Evolutionary conservation across 768 basidiomycete genomes (phyloP).

Genomic region (Dentipellis sp.): DNA sequence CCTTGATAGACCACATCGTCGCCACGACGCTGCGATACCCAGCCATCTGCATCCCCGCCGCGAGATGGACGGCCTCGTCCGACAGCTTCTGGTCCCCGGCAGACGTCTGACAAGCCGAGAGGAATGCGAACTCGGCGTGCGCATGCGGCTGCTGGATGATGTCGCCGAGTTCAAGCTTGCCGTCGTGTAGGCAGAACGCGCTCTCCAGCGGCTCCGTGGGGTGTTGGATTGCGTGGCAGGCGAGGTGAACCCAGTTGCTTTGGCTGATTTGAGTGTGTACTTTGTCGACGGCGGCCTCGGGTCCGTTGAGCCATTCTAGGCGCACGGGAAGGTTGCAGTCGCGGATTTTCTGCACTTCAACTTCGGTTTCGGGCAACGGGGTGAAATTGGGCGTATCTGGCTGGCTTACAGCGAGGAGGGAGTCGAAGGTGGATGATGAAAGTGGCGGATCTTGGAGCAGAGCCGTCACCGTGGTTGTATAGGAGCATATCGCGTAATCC

Average conservation of each 20-base stretch:
- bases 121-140: not conserved
- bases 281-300: not conserved
- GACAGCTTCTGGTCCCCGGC: not conserved
- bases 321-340: not conserved
- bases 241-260: not conserved
- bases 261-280: not conserved
- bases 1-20: not conserved
- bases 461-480: not conserved
- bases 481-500: not conserved
- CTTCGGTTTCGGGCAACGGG: not conserved
- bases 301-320: not conserved
- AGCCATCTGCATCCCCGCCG: not conserved
- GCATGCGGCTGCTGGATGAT: not conserved
- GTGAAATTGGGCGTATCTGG: not conserved
- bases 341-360: not conserved
- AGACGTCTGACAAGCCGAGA: not conserved
- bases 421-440: not conserved
- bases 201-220: not conserved
- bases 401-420: not conserved
- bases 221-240: not conserved
- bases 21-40: not conserved
- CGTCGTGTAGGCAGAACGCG: not conserved
- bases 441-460: not conserved
- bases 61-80: not conserved
- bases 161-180: not conserved